Percentiles rank a stretch among this genome's conserved stretches.
Conservation (phyloP, 164 flowering plant genomes). For the Litsea cubeba region DNA sequence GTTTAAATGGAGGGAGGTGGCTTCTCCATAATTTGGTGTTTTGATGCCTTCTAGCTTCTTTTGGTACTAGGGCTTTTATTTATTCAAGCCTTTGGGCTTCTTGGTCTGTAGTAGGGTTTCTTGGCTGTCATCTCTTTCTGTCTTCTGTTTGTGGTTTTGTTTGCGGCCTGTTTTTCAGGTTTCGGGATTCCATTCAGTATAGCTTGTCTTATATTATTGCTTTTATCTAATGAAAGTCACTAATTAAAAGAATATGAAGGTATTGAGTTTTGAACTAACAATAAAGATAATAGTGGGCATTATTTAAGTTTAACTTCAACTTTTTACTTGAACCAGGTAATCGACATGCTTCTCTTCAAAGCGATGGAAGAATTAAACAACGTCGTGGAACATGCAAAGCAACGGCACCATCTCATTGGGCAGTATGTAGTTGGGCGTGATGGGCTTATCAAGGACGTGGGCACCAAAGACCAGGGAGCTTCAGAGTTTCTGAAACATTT, state of each 20-base stretch:
- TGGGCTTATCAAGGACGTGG: slow-evolving; percentile 53
- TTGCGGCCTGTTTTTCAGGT: too few species aligned
- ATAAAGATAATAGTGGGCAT: background rate
- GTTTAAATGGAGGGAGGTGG: too few species aligned
- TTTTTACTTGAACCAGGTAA: slow-evolving; percentile 43
- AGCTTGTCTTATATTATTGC: too few species aligned
- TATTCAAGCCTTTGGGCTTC: too few species aligned
- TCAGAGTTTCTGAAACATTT: slow-evolving; percentile 76
- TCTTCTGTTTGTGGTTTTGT: too few species aligned
- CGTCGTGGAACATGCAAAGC: slow-evolving; percentile 80
- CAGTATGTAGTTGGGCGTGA: slow-evolving; percentile 69
- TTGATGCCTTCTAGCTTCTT: too few species aligned
- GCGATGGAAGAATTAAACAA: slow-evolving; percentile 75
- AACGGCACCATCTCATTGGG: slow-evolving; percentile 90
- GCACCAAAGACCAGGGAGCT: slow-evolving; percentile 40
- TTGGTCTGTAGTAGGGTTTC: too few species aligned
- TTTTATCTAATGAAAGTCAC: background rate
- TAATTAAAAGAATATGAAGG: background rate
- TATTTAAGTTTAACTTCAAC: too few species aligned
- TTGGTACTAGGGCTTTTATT: too few species aligned
- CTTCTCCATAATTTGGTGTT: too few species aligned
- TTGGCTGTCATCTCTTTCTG: too few species aligned
- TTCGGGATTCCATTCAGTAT: too few species aligned
- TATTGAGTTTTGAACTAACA: background rate
- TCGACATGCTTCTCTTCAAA: slow-evolving; percentile 87